Evolutionary conservation across 2,329 filamentous ascomycete genomes (phyloP), one percentile per base, ranked within the genome.

Genomic region (Rhynchosporium agropyri): DNA sequence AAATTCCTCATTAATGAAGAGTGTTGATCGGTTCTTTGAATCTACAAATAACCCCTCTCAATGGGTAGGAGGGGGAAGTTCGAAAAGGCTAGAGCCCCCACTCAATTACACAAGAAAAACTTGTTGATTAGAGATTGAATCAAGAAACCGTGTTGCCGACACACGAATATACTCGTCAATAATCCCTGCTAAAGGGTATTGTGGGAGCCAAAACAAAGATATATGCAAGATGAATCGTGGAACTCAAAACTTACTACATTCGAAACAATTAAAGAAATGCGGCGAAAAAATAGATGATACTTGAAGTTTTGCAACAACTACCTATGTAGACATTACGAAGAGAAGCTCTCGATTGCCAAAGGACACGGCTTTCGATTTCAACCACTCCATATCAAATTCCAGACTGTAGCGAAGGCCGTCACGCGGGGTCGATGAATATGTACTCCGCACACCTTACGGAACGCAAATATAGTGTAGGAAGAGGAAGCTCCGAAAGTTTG

Each of bases 401-500:
- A 28, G 20, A 6, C 33, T 36, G 5, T 2, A 54, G 51, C 2
- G 20, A 26, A 9, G 28, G 20, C 26, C 15, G 36, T 54, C 51
- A 54, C 10, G 36, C 51, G 36, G 51, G 51, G 50, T 38, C 13
- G 28, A 53, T 40, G 28, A 6, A 5, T 12, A 53, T 53, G 50
- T 9, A 48, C 36, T 40, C 20, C 20, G 20, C 20, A 8, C 50
- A 42, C 10, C 10, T 42, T 20, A 20, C 50, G 31, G n/a, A 7
- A 40, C 31, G 31, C 26, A n/a, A 20, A n/a, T 54, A 20, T 54
- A 38, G 7, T 28, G 33, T 28, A 53, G 51, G 51, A 54, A 54
- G 51, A 54, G 33, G 51, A 54, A 54, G 36, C 36, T 42, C 51
- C 51, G 51, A 40, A 53, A 33, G 50, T 20, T 20, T 20, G 20